phyloP scores from a whole-genome alignment of 2,329 filamentous ascomycete species.

The Xylariaceae sp. region DNA sequence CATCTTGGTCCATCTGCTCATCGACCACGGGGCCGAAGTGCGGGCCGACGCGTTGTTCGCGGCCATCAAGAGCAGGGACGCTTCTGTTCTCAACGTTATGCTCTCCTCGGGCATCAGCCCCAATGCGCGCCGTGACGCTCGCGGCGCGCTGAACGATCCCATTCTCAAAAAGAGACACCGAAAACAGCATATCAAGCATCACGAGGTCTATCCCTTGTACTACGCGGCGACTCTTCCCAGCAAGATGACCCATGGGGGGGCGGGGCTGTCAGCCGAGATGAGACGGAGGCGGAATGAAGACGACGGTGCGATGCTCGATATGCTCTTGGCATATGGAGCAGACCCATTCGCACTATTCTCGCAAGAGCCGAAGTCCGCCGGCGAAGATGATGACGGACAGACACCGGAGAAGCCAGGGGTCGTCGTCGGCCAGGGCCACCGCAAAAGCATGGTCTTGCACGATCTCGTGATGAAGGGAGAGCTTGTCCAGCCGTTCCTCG shows the following conservation, averaged over 20 bases:
- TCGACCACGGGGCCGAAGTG: conserved; percentile 2
- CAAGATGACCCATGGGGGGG: too few relatives aligned
- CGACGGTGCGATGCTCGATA: conserved; percentile 1
- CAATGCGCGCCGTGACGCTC: conserved; percentile 1
- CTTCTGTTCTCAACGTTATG: neutral
- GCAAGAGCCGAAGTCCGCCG: neutral
- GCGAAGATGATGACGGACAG: neutral
- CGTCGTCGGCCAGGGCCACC: neutral
- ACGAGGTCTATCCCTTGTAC: too few relatives aligned
- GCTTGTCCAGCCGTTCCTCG: conserved; percentile 2
- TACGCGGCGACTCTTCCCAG: too few relatives aligned
- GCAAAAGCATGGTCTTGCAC: conserved; percentile 3
- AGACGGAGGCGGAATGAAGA: too few relatives aligned
- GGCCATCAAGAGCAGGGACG: conserved; percentile 1
- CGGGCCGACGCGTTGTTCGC: conserved; percentile 1
- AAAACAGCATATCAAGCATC: too few relatives aligned
- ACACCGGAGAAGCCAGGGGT: neutral
- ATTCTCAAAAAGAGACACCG: neutral
- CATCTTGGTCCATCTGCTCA: neutral
- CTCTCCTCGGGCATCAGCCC: conserved; percentile 3
- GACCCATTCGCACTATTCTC: conserved; percentile 3
- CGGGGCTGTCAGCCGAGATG: too few relatives aligned
- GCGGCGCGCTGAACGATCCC: neutral
- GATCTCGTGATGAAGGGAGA: neutral
- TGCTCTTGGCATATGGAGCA: conserved; percentile 4